These are phyloP conservation scores for Xylaria longipes DNA, from an alignment of 495 filamentous ascomycete species.

Conservation along the genomic window DNA sequence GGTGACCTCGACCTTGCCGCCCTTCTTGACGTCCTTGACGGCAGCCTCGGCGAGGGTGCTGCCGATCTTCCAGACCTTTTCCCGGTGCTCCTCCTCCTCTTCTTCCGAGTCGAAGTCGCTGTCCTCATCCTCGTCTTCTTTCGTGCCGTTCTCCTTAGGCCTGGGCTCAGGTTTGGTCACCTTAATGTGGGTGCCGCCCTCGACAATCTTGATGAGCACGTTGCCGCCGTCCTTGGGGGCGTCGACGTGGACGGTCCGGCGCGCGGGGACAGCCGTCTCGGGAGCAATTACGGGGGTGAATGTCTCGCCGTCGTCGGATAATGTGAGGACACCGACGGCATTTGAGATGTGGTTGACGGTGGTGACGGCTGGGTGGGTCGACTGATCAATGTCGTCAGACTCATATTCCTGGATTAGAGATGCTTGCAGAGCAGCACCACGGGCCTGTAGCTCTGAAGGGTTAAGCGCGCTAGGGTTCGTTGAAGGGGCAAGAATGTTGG, in stretches of 20 bases:
- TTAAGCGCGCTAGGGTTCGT: constrained; percentile 81
- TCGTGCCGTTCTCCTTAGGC: constrained; percentile 68
- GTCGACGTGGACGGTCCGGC: constrained; percentile 77
- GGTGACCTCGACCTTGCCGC: constrained; percentile 89
- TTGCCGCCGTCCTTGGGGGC: constrained; percentile 80
- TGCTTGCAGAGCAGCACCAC: constrained; percentile 95
- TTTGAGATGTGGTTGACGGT: constrained; percentile 87
- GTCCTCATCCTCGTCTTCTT: constrained; percentile 65
- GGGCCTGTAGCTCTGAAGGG: constrained; percentile 85
- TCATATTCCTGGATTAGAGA: constrained; percentile 93
- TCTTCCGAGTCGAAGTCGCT: constrained; percentile 77
- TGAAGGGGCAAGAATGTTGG: constrained; percentile 80
- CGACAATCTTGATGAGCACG: constrained; percentile 83
- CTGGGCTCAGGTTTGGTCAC: constrained; percentile 84
- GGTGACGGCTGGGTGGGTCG: constrained; percentile 92
- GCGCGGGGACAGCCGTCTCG: constrained; percentile 89
- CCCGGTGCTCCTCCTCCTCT: constrained; percentile 83
- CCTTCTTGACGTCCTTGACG: constrained; percentile 82
- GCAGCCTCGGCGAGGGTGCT: constrained; percentile 85
- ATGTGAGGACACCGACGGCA: constrained; percentile 85
- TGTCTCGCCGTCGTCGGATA: constrained; percentile 63
- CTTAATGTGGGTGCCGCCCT: constrained; percentile 88
- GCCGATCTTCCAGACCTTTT: constrained; percentile 92
- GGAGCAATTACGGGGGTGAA: constrained; percentile 81
- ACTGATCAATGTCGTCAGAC: constrained; percentile 90